Evolutionary conservation across 108 stramenopile genomes (phyloP).

Genomic region (Mediolabrus comicus): DNA sequence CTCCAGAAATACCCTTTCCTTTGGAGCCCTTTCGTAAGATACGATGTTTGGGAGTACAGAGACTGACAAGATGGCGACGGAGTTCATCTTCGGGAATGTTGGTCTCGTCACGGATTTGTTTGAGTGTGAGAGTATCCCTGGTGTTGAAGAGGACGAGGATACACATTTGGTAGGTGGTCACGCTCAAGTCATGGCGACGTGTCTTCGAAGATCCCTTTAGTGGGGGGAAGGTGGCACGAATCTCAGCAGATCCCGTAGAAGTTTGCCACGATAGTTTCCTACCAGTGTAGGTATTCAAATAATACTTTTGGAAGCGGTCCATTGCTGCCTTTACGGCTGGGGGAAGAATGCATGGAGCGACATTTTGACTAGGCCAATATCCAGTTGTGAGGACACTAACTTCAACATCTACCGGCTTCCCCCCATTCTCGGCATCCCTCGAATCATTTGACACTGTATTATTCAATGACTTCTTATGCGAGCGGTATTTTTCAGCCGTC

Average conservation of each 20-base stretch:
- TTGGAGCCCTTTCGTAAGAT: slow-evolving; percentile 91
- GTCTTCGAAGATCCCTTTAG: slow-evolving; percentile 42
- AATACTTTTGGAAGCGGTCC: slow-evolving; percentile 85
- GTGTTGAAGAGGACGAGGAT: slow-evolving; percentile 95
- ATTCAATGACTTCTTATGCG: slow-evolving; percentile 41
- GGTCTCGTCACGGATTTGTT: slow-evolving; percentile 78
- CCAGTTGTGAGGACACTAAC: slow-evolving; percentile 94
- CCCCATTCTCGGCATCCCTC: slow-evolving; percentile 39
- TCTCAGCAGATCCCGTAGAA: slow-evolving; percentile 89
- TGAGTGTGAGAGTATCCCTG: slow-evolving; percentile 72
- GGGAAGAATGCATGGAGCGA: slow-evolving; percentile 86
- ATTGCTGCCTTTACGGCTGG: slow-evolving; percentile 68
- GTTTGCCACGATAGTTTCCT: slow-evolving; percentile 96
- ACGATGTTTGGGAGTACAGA: slow-evolving; percentile 94
- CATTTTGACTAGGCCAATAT: slow-evolving; percentile 94
- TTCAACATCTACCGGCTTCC: slow-evolving; percentile 73
- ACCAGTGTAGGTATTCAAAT: slow-evolving; percentile 91
- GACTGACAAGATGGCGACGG: slow-evolving; percentile 91
- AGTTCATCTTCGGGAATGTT: slow-evolving; percentile 90
- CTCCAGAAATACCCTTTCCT: slow-evolving; percentile 86
- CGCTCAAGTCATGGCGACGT: slow-evolving; percentile 89
- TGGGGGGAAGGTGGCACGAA: slow-evolving; percentile 78
- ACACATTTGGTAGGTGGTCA: slow-evolving; percentile 98
- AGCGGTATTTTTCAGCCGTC: slow-evolving; percentile 64
- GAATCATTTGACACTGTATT: slow-evolving; percentile 12